Evolutionary conservation across 108 stramenopile genomes (phyloP).

Genomic region (Phaeodactylum tricornutum): DNA sequence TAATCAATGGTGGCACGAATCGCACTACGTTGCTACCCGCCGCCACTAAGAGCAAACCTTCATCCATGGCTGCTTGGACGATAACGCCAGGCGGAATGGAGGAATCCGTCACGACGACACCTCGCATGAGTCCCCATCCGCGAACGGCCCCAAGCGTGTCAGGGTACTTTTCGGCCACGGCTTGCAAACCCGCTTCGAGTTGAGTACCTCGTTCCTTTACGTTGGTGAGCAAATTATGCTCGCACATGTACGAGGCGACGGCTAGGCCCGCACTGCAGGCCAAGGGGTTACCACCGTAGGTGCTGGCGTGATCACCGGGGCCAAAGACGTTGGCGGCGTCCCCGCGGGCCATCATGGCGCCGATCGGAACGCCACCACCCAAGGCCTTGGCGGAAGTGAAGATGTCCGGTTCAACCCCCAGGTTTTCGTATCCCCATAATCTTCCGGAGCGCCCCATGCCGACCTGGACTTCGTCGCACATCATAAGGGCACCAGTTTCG

Average conservation of each 20-base stretch:
- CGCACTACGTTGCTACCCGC: constrained; percentile 88
- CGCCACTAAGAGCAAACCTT: constrained; percentile 87
- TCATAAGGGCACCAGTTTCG: constrained; percentile 81
- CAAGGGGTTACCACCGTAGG: constrained; percentile 96
- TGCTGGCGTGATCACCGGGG: constrained; percentile 96
- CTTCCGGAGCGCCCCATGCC: constrained; percentile 96
- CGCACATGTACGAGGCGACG: constrained; percentile 78
- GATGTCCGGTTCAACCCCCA: constrained; percentile 88
- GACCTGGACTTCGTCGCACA: constrained; percentile 96
- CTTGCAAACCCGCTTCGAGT: constrained; percentile 55
- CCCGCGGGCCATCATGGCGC: constrained; percentile 93
- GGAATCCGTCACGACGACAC: constrained; percentile 53
- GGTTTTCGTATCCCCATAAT: constrained; percentile 90
- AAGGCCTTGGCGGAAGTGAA: constrained; percentile 96
- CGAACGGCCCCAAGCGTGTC: constrained; percentile 76
- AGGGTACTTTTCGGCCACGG: constrained; percentile 68
- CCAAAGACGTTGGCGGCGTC: constrained; percentile 81
- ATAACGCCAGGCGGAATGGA: constrained; percentile 82
- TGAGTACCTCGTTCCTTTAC: constrained; percentile 83
- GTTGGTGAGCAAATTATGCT: constrained; percentile 77
- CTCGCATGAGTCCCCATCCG: constrained; percentile 88
- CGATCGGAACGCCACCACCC: constrained; percentile 96
- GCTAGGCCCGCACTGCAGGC: constrained; percentile 79
- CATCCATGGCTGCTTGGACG: constrained; percentile 79
- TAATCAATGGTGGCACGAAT: constrained; percentile 91